phyloP scores from a whole-genome alignment of 176 grass and related monocot species.

The Metroxylon sagu region DNA sequence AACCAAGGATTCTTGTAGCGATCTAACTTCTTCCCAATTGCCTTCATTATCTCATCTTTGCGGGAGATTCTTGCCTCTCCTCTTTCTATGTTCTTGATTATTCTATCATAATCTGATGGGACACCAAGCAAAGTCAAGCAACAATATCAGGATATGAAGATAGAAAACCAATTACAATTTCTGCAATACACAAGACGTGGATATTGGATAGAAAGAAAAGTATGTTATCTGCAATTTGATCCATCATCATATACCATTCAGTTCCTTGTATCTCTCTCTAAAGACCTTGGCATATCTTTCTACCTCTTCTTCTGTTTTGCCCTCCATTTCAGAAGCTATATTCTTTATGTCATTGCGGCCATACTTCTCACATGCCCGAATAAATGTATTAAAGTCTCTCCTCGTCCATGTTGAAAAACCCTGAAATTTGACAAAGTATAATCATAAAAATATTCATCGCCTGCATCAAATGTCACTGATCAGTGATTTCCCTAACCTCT shows the following conservation, averaged over 20 bases:
- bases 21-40: conserved; percentile 89
- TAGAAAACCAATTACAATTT: too few relatives aligned
- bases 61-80: conserved; percentile 90
- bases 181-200: not conserved
- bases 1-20: conserved; percentile 98
- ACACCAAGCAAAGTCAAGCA: not conserved
- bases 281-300: conserved; percentile 80
- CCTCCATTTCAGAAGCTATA: conserved; percentile 90
- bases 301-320: conserved; percentile 96
- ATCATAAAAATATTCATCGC: too few relatives aligned
- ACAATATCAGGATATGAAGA: not conserved
- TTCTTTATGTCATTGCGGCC: conserved; percentile 87
- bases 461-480: not conserved
- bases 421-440: conserved; percentile 26
- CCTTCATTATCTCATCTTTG: conserved; percentile 95
- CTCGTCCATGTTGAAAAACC: conserved; percentile 90
- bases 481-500: conserved; percentile 30
- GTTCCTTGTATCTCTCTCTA: conserved; percentile 83
- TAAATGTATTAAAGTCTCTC: conserved; percentile 94
- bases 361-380: conserved; percentile 92
- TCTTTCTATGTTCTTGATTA: conserved; percentile 97
- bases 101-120: conserved; percentile 84
- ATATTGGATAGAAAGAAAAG: not conserved
- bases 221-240: not conserved
- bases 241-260: conserved; percentile 45